Conservation (phyloP, 129 eudicot genomes). For the Escallonia rubra region DNA sequence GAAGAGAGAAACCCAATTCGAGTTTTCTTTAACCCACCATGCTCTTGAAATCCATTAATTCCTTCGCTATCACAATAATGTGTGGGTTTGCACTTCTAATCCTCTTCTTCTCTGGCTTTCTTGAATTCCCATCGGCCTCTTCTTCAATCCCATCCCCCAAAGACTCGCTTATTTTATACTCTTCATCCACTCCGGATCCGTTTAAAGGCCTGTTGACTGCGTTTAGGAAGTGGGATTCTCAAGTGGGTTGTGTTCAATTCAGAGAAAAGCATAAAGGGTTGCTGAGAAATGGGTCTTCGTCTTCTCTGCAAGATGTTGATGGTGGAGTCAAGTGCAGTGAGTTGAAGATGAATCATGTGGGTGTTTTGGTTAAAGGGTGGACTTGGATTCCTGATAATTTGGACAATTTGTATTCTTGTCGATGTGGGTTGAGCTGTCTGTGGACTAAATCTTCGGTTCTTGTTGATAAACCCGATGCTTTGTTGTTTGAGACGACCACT, state of each 20-base stretch:
- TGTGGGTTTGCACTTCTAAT: slow-evolving; percentile 39
- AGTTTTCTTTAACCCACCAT: slow-evolving; percentile 1
- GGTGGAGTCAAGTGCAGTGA: slow-evolving; percentile 44
- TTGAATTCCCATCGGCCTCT: slow-evolving; percentile 58
- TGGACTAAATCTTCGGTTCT: slow-evolving; percentile 94
- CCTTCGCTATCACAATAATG: slow-evolving; percentile 48
- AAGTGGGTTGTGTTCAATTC: slow-evolving; percentile 73
- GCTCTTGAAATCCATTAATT: slow-evolving; percentile 56
- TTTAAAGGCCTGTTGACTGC: slow-evolving; percentile 61
- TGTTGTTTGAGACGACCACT: slow-evolving; percentile 83
- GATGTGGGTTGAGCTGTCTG: slow-evolving; percentile 92
- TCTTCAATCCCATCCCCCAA: slow-evolving; percentile 26
- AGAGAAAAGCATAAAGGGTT: slow-evolving; percentile 36
- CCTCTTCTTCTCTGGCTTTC: slow-evolving; percentile 51
- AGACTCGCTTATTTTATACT: not conserved
- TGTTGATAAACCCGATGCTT: slow-evolving; percentile 93
- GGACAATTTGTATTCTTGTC: slow-evolving; percentile 86
- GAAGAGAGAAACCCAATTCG: not conserved
- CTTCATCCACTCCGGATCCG: slow-evolving; percentile 47
- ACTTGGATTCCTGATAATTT: slow-evolving; percentile 99
- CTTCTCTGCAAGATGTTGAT: slow-evolving; percentile 51
- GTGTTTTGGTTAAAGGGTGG: slow-evolving; percentile 94
- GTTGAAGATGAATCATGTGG: slow-evolving; percentile 79
- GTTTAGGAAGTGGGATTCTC: slow-evolving; percentile 69
- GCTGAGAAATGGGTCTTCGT: slow-evolving; percentile 37